These are phyloP conservation scores for Daphne laureola DNA, from an alignment of 441 rosid genomes.

Conservation along the genomic window DNA sequence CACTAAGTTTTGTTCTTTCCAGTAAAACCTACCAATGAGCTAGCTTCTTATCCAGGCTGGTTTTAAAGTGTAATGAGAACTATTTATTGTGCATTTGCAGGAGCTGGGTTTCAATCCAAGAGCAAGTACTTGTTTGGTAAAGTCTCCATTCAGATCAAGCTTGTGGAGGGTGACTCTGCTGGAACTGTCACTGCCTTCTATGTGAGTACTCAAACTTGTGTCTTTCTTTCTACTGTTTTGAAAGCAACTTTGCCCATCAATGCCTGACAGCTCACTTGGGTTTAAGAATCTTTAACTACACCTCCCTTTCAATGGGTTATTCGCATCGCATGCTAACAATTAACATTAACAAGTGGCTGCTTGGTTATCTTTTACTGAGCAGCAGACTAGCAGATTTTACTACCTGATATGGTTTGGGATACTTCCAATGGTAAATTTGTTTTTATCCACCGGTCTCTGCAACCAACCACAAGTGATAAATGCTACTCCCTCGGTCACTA, in stretches of 20 bases:
- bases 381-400: too few relatives aligned
- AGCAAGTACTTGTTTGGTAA: slow-evolving; percentile 87
- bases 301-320: slow-evolving; percentile 12
- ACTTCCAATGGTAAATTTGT: too few relatives aligned
- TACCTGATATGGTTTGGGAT: too few relatives aligned
- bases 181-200: slow-evolving; percentile 91
- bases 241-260: background rate
- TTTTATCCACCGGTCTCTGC: too few relatives aligned
- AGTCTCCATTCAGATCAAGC: slow-evolving; percentile 80
- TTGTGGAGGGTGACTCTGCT: slow-evolving; percentile 77
- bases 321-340: background rate
- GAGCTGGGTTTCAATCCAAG: slow-evolving; percentile 87
- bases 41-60: background rate
- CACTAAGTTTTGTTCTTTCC: background rate
- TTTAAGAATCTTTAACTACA: slow-evolving; percentile 8
- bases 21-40: background rate
- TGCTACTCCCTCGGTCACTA: too few relatives aligned
- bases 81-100: slow-evolving; percentile 27
- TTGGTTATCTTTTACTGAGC: too few relatives aligned
- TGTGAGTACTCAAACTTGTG: slow-evolving; percentile 30
- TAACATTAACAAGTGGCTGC: background rate
- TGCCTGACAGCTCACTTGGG: slow-evolving; percentile 17
- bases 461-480: too few relatives aligned
- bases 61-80: background rate
- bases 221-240: background rate